A percentile compares a stretch with the other conserved stretches of the same genome.
Conservation (phyloP, 805 yeast species). For the Hemisphaericaspora nanyangensis region DNA sequence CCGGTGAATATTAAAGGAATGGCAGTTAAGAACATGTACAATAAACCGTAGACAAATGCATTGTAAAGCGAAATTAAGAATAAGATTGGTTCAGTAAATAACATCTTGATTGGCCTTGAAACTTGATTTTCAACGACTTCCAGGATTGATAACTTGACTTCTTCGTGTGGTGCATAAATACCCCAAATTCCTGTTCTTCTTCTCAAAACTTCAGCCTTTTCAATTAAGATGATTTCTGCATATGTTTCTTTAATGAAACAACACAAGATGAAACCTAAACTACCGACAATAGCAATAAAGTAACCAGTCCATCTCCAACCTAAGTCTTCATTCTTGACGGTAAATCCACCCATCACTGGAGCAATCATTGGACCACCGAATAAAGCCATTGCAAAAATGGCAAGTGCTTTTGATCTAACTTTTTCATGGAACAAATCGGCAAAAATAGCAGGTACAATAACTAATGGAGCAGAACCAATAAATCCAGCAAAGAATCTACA, state of each 20-base stretch:
- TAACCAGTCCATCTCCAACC: constrained; percentile 61
- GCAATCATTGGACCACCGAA: constrained; percentile 78
- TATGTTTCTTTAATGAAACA: constrained; percentile 36
- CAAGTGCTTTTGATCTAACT: constrained; percentile 70
- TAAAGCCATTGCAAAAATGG: constrained; percentile 66
- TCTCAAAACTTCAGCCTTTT: constrained; percentile 30
- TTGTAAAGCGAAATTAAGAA: constrained; percentile 43
- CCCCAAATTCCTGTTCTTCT: constrained; percentile 40
- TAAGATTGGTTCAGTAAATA: constrained; percentile 39
- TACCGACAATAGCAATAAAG: constrained; percentile 41
- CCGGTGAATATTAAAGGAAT: constrained; percentile 42
- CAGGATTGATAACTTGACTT: constrained; percentile 22
- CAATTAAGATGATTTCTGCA: constrained; percentile 30
- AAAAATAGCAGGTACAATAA: constrained; percentile 79
- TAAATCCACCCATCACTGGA: constrained; percentile 54
- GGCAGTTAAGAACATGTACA: constrained; percentile 43
- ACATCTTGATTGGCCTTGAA: constrained; percentile 35
- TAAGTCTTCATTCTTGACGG: constrained; percentile 30
- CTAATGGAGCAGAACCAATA: constrained; percentile 80
- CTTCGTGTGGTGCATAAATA: constrained; percentile 35
- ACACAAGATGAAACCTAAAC: constrained; percentile 24
- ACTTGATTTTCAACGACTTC: constrained; percentile 32
- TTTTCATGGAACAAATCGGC: constrained; percentile 71
- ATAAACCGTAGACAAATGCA: constrained; percentile 46
- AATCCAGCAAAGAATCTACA: constrained; percentile 78